phyloP scores from a whole-genome alignment of 164 flowering plant genomes.

The Macadamia tetraphylla region DNA sequence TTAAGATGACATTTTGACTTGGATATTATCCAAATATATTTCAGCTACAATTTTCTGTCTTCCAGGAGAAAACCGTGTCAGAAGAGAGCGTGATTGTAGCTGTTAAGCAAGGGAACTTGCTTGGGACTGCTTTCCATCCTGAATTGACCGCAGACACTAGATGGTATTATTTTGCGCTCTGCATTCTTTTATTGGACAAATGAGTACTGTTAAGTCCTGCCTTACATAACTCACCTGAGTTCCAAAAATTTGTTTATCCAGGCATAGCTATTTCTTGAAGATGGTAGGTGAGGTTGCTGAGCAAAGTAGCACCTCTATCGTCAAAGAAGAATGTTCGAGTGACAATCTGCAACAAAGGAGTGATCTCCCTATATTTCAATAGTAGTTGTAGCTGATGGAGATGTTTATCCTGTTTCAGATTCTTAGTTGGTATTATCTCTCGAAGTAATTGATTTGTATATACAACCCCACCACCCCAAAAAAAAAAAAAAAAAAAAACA shows the following conservation, averaged over 20 bases:
- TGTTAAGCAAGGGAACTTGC: slow-evolving; percentile 82
- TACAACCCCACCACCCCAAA: too few species aligned
- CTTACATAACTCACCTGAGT: neutral
- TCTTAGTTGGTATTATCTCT: neutral
- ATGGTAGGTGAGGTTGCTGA: slow-evolving; percentile 47
- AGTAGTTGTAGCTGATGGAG: slow-evolving; percentile 8
- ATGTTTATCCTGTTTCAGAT: neutral
- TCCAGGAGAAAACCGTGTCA: slow-evolving; percentile 40
- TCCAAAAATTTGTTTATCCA: slow-evolving; percentile 25
- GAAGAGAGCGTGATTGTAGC: slow-evolving; percentile 79
- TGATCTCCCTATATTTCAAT: slow-evolving; percentile 59
- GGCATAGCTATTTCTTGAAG: slow-evolving; percentile 93
- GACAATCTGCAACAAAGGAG: slow-evolving; percentile 16
- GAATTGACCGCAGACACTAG: slow-evolving; percentile 89
- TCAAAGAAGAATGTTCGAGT: slow-evolving; percentile 16
- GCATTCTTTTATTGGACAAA: neutral
- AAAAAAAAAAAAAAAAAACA: neutral
- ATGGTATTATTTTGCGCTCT: slow-evolving; percentile 43
- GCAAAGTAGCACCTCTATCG: slow-evolving; percentile 24
- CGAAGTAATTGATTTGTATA: neutral
- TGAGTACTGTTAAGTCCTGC: neutral
- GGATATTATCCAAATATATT: neutral
- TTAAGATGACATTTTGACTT: neutral
- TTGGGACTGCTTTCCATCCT: slow-evolving; percentile 94
- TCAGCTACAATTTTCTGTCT: neutral